Evolutionary conservation across 2,329 filamentous ascomycete genomes (phyloP).

Genomic region (Talaromyces atroroseus): DNA sequence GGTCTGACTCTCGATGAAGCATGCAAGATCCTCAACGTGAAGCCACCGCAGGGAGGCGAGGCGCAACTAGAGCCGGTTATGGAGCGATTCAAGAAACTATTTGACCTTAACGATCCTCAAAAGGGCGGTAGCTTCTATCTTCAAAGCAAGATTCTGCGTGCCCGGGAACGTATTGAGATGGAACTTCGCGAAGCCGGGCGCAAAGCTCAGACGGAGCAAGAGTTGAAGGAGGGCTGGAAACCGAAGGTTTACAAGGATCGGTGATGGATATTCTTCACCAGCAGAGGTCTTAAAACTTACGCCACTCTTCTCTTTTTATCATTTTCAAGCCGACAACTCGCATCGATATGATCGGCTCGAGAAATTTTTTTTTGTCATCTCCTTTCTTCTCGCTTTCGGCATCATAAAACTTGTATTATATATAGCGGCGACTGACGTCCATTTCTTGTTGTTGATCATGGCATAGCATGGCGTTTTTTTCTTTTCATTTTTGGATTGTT

Average conservation of each 20-base stretch:
- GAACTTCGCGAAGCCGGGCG: constrained; percentile 71
- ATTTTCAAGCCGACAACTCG: not conserved
- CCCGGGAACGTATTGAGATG: constrained; percentile 84
- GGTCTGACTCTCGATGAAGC: constrained; percentile 93
- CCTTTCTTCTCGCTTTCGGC: constrained; percentile 11
- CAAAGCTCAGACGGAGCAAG: constrained; percentile 67
- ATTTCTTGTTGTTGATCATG: constrained; percentile 18
- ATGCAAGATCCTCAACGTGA: constrained; percentile 94
- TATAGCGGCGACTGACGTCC: constrained; percentile 8
- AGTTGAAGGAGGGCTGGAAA: constrained; percentile 81
- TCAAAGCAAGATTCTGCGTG: constrained; percentile 91
- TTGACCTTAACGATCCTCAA: constrained; percentile 88
- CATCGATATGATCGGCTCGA: not conserved
- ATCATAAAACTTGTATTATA: constrained; percentile 14
- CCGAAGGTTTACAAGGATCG: constrained; percentile 91
- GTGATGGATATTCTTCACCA: constrained; percentile 33
- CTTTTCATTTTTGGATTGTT: constrained; percentile 15
- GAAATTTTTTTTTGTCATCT: constrained; percentile 9
- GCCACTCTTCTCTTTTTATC: not conserved
- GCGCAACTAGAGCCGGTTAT: constrained; percentile 73
- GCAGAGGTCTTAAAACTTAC: not conserved
- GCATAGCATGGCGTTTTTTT: constrained; percentile 40
- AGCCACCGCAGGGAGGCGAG: constrained; percentile 73
- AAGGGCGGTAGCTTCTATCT: constrained; percentile 98
- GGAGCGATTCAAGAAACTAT: constrained; percentile 87